Evolutionary conservation across 1,139 yeast genomes (phyloP), one percentile per base, ranked within the genome.

Genomic region (Pichia sp.): DNA sequence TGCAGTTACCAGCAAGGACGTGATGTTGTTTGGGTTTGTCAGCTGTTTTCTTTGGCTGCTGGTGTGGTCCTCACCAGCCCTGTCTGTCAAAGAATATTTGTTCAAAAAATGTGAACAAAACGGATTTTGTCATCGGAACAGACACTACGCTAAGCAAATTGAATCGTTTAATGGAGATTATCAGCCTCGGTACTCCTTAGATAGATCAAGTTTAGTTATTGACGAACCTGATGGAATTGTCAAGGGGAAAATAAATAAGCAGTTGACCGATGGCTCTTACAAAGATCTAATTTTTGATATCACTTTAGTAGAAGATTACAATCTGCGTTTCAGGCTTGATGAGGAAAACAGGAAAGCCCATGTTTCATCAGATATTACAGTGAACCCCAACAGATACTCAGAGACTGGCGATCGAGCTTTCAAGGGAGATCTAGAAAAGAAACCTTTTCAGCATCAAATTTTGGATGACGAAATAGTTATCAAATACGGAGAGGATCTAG

Each of bases 71-170:
- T 26, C 41, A 4, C 60, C 60, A 9, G 49, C 57, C 5, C 31
- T 46, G 10, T 83, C 83, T 0, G 93, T 83, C 25, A 85, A 88
- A 66, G 79, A 78, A 12, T 81, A 83, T 61, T 69, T 90, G 53
- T 87, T 91, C 73, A 87, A 88, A 67, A 80, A 78, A 16, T 93
- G 99, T 70, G 82, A 74, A 10, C 84, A 87, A 61, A 79, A 91
- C 21, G 95, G 97, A 8, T 91, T 93, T 66, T 93, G 99, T 66
- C 72, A 77, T 48, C 75, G 99, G 64, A 89, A 93, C 63, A 72
- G 95, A 50, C 81, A 80, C 55, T 90, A 78, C 66, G 93, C 95
- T 2, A 62, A 66, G 16, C 68, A 74, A 48, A 75, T 85, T 16
- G 56, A 65, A 1, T 60, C 64, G 5, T 58, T 64, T 2, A 66